phyloP scores from a whole-genome alignment of 179 eudicot species.

The Sideroxylon spinosum region DNA sequence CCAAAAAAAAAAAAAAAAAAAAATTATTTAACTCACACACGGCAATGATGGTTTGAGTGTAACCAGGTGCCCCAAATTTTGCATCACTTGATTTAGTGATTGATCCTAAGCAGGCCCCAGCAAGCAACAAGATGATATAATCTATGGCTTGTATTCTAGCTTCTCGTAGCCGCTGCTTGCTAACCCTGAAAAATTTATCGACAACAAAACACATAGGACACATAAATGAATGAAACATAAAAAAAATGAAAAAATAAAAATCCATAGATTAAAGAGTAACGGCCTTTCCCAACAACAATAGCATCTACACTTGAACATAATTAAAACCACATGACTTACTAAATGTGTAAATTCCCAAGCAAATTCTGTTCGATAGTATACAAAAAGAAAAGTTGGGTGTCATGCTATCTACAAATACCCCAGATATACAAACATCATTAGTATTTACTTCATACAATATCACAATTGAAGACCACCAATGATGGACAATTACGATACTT shows the following conservation, averaged over 20 bases:
- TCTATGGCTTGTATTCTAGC: slow-evolving; percentile 81
- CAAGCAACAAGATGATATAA: slow-evolving; percentile 81
- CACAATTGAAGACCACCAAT: neutral
- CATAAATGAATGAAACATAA: neutral
- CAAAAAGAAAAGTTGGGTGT: neutral
- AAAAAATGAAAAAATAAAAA: neutral
- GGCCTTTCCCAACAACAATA: neutral
- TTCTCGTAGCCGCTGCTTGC: slow-evolving; percentile 85
- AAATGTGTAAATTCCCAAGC: neutral
- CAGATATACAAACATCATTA: neutral
- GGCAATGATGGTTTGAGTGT: slow-evolving; percentile 83
- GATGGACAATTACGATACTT: too few relatives aligned
- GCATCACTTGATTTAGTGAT: slow-evolving; percentile 65
- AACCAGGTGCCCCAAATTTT: slow-evolving; percentile 77
- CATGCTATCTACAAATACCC: neutral
- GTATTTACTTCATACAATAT: neutral
- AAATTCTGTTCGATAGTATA: neutral
- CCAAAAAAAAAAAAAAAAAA: too few relatives aligned
- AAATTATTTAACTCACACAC: slow-evolving; percentile 65
- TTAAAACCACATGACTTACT: neutral
- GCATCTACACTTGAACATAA: neutral
- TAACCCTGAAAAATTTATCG: slow-evolving; percentile 40
- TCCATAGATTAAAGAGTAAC: neutral
- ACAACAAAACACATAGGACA: neutral
- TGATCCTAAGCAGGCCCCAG: slow-evolving; percentile 92